Evolutionary conservation across 768 basidiomycete species (phyloP), one percentile per base, ranked within the genome.

Genomic region (Kwoniella sp.): DNA sequence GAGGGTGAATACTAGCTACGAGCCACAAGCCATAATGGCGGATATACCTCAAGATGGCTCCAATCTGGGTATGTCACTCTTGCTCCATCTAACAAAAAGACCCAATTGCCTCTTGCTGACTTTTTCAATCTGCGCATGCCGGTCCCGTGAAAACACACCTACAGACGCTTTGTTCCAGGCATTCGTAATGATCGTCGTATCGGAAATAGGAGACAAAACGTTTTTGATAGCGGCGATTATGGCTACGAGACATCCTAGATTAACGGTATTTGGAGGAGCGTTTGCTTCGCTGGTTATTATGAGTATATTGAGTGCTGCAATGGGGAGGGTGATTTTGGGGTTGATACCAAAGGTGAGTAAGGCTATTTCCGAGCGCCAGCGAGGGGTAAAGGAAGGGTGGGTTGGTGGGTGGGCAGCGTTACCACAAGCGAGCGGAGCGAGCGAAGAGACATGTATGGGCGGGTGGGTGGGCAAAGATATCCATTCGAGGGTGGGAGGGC

Each of bases 281-380:
- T 88, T 97, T 69, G 84, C 85, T 17, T 92, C 92, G 8, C 85
- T 99, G 49, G 84, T 89, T 58, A 81, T 96, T 79, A 99, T 99
- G 96, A 93, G 91, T 53, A 83, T 94, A 46, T 86, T 98, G 55
- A 93, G 91, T 15, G 92, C 95, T 12, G 89, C 87, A n/a, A 85
- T 98, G 83, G 96, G 96, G 0, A 89, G 92, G 76, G 82, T 98
- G 50, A 85, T 99, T 0, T 90, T 92, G 0, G 86, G 88, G 0
- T 85, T 98, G 37, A 85, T 95, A 46, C 92, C 94, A 9, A 84
- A 78, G 50, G 78, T 79, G 56, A 62, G 78, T 68, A 13, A 4
- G 30, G 53, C 19, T 22, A 22, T 47, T 12, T 13, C 49, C 17
- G 33, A 33, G 8, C 40, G 10, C 40, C 10, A 33, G 55, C 25